Base-by-base conservation (phyloP, 441 rosid species). In the Brassica hybrid region DNA sequence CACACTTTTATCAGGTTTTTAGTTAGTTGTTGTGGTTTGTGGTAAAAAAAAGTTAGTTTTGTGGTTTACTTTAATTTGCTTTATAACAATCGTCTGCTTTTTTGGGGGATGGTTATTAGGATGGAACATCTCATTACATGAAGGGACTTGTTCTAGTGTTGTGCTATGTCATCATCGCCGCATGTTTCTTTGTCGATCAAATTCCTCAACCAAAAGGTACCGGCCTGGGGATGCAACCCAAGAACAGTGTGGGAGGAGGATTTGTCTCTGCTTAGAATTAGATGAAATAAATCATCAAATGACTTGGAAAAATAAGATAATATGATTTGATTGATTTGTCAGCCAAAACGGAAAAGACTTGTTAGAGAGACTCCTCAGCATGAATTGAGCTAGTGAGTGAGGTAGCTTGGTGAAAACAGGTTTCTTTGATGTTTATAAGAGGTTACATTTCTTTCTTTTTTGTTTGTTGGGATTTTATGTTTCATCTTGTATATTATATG, bases 101-200 rank as follows among this genome's bases (percentile, higher is more conserved):
- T 13, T 34, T 21, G 1, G 6, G 19, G 48, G 16, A 5, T 65
- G 48, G 9, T 68, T 17, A 59, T 58, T 59, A 93, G 97, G 98
- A 91, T 74, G 97, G 97, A 13, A 91, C 90, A 70, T 91, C 97
- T 54, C 95, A 93, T 77, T 93, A 93, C 89, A 48, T 93, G 87
- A 93, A 93, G 83, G 98, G 98, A 74, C 58, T 91, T 67, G 80
- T 86, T 65, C 88, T 90, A 50, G 74, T 91, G 73, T 79, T 91
- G 32, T 86, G 90, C 81, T 93, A 93, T 81, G 0, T 85, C 21
- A 90, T 90, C 5, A 90, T 91, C 61, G 92, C 85, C 72, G 86
- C 91, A 21, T 91, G 97, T 86, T 91, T 93, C 66, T 91, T 87
- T 25, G 85, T 91, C 18, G 69, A 79, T 78, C 76, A 82, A 62